phyloP scores from a whole-genome alignment of 495 filamentous ascomycete species.

The Tuber umbilicatum region DNA sequence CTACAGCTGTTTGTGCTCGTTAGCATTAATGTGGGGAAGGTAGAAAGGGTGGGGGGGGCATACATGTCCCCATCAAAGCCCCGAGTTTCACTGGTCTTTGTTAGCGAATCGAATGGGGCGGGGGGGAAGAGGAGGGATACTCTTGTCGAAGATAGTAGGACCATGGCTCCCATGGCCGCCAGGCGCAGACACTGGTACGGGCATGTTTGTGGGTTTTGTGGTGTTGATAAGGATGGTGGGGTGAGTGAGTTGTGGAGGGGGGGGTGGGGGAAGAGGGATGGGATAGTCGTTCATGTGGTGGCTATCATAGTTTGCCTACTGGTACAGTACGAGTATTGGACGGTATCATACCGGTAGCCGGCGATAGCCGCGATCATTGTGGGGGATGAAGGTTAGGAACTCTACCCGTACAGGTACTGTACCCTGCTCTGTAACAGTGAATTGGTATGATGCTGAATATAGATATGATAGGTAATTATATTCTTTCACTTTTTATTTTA shows the following conservation, averaged over 20 bases:
- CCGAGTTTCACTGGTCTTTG: slow-evolving; percentile 80
- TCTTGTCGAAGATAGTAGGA: slow-evolving; percentile 85
- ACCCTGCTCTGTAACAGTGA: background rate
- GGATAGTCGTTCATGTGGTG: too few species aligned
- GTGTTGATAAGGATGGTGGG: background rate
- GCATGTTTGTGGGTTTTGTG: slow-evolving; percentile 48
- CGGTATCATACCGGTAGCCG: too few species aligned
- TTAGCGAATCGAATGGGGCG: slow-evolving; percentile 5
- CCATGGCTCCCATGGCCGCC: slow-evolving; percentile 48
- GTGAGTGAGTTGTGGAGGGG: background rate
- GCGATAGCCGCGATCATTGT: too few species aligned
- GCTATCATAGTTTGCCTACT: too few species aligned
- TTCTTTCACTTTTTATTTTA: background rate
- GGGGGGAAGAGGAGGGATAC: slow-evolving; percentile 50
- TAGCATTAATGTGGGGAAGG: slow-evolving; percentile 16
- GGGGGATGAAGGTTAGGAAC: background rate
- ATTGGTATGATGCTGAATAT: background rate
- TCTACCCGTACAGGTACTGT: background rate
- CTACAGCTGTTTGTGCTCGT: slow-evolving; percentile 61
- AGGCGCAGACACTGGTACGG: slow-evolving; percentile 55
- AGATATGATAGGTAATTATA: background rate
- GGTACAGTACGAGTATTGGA: too few species aligned
- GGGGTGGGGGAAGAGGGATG: background rate
- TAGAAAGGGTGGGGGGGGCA: slow-evolving; percentile 42
- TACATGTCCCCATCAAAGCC: slow-evolving; percentile 95